phyloP scores from a whole-genome alignment of 208 protist genomes.

The Porcisia hertigi region DNA sequence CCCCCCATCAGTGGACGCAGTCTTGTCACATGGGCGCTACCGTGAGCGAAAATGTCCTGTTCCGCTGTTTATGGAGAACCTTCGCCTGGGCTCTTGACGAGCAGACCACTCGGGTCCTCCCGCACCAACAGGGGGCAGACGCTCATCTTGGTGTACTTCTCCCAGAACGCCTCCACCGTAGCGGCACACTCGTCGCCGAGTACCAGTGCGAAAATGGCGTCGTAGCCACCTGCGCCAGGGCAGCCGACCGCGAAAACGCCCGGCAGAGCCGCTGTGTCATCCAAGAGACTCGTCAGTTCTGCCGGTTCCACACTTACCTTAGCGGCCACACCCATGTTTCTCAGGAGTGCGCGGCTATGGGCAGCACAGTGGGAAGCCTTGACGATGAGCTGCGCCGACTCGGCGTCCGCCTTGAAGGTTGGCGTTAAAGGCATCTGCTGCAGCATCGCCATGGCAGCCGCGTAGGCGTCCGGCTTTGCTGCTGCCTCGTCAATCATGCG shows the following conservation, averaged over 20 bases:
- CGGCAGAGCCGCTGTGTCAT: constrained; percentile 80
- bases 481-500: constrained; percentile 31
- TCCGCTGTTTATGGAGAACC: background rate
- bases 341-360: constrained; percentile 47
- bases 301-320: constrained; percentile 88
- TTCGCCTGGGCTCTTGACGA: constrained; percentile 26
- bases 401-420: background rate
- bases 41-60: background rate
- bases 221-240: constrained; percentile 94
- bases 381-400: constrained; percentile 43
- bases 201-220: constrained; percentile 92
- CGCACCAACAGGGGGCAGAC: constrained; percentile 85
- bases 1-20: background rate
- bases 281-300: constrained; percentile 77
- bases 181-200: constrained; percentile 60
- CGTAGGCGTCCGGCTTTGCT: constrained; percentile 27
- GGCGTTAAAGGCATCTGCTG: constrained; percentile 10
- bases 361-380: constrained; percentile 44
- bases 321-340: constrained; percentile 84
- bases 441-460: constrained; percentile 31
- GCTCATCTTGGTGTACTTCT: constrained; percentile 51
- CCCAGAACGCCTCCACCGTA: constrained; percentile 77
- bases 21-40: background rate
- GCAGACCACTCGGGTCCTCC: constrained; percentile 71
- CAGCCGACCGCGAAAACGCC: constrained; percentile 93